These are phyloP conservation scores for Chytriomyces confervae DNA, from an alignment of 192 early-diverging fungal genomes.

Conservation along the genomic window DNA sequence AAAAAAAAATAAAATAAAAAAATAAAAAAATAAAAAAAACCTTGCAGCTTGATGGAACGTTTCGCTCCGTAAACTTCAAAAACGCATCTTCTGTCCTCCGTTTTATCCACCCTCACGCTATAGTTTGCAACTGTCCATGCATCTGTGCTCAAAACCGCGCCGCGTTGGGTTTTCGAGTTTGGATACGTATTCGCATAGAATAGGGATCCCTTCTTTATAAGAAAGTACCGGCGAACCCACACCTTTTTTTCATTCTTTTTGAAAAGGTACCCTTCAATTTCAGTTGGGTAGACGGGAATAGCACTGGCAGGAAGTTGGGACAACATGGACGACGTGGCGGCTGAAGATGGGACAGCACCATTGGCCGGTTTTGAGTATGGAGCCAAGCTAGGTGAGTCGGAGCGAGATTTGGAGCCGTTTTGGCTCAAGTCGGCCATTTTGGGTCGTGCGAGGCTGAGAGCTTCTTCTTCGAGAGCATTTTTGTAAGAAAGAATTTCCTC, in stretches of 20 bases:
- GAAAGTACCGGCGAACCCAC: conserved; percentile 68
- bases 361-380: background rate
- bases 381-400: background rate
- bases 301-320: conserved; percentile 1
- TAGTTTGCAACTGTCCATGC: conserved; percentile 64
- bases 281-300: conserved; percentile 36
- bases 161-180: conserved; percentile 51
- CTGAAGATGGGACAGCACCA: background rate
- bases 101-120: conserved; percentile 53
- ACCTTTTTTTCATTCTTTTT: conserved; percentile 55
- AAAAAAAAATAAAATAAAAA: conserved; percentile 43
- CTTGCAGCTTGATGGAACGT: conserved; percentile 39
- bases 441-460: conserved; percentile 31
- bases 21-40: conserved; percentile 57
- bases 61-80: conserved; percentile 71
- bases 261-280: conserved; percentile 74
- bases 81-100: conserved; percentile 73
- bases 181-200: conserved; percentile 38
- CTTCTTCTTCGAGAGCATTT: conserved; percentile 38
- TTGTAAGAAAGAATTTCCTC: conserved; percentile 29
- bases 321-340: background rate
- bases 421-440: background rate
- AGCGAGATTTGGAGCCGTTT: background rate
- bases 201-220: conserved; percentile 66
- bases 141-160: conserved; percentile 57